phyloP scores from a whole-genome alignment of 2,329 filamentous ascomycete species.

The Verticillium nubilum region DNA sequence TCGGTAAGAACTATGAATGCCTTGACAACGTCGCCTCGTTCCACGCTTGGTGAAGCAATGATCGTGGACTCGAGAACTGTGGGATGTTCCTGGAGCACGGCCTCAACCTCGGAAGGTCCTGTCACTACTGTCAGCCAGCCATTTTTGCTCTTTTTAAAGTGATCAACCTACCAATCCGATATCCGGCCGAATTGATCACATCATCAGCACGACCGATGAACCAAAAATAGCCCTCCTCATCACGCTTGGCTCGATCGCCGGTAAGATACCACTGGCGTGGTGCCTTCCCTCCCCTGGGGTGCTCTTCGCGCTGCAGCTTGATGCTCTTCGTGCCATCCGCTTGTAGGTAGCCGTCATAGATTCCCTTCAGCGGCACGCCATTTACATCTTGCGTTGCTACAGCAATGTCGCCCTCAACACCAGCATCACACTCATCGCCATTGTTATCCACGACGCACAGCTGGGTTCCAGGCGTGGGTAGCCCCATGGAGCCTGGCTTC shows the following conservation, averaged over 20 bases:
- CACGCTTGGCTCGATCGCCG: background rate
- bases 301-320: background rate
- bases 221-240: background rate
- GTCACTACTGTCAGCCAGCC: background rate
- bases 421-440: background rate
- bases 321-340: background rate
- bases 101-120: background rate
- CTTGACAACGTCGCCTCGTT: slow-evolving; percentile 1
- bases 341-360: background rate
- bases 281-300: background rate
- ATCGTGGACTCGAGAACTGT: background rate
- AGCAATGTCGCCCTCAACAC: background rate
- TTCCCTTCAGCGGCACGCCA: background rate
- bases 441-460: background rate
- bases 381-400: background rate
- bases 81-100: background rate
- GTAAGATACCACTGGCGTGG: background rate
- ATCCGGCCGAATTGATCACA: slow-evolving; percentile 1
- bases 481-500: background rate
- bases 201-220: background rate
- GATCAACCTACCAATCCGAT: background rate
- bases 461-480: background rate
- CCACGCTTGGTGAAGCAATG: background rate
- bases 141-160: no score
- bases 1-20: background rate